Evolutionary conservation across 305 asterid genomes (phyloP).

Genomic region (Fraxinus sp.): DNA sequence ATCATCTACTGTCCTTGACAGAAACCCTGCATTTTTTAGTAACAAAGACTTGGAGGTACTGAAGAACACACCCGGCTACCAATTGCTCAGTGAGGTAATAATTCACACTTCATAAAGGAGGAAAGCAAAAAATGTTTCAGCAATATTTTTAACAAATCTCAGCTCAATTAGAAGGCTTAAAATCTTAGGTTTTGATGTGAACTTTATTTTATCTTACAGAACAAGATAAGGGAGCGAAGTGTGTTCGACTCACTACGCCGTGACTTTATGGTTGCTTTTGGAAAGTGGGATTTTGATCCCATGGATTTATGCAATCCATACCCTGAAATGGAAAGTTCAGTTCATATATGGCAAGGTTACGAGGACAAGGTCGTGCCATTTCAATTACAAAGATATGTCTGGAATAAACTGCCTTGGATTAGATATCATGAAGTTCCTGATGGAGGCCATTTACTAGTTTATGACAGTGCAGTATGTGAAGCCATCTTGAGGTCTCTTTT

Average conservation of each 20-base stretch:
- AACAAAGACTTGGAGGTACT: slow-evolving; percentile 73
- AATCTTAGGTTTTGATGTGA: not conserved
- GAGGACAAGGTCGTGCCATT: slow-evolving; percentile 87
- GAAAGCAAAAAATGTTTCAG: not conserved
- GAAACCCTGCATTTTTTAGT: slow-evolving; percentile 70
- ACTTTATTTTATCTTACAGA: slow-evolving; percentile 33
- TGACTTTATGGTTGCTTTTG: slow-evolving; percentile 76
- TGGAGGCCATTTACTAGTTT: slow-evolving; percentile 84
- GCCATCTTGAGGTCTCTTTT: slow-evolving; percentile 81
- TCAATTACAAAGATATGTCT: slow-evolving; percentile 66
- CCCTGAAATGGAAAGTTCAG: slow-evolving; percentile 42
- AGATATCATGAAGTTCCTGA: slow-evolving; percentile 84
- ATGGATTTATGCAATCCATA: slow-evolving; percentile 62
- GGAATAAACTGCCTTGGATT: slow-evolving; percentile 76
- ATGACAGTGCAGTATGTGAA: slow-evolving; percentile 80
- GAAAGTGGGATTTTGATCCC: slow-evolving; percentile 93
- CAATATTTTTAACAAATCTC: not conserved
- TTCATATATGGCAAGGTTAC: slow-evolving; percentile 89
- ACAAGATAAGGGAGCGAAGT: slow-evolving; percentile 40
- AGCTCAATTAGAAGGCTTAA: not conserved
- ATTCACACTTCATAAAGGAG: not conserved
- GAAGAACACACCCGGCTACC: slow-evolving; percentile 80
- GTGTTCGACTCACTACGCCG: slow-evolving; percentile 66
- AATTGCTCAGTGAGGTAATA: slow-evolving; percentile 64
- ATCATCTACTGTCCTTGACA: slow-evolving; percentile 66